Base-by-base conservation (phyloP, 2,329 filamentous ascomycete genomes). In the Hypoxylon sp. region DNA sequence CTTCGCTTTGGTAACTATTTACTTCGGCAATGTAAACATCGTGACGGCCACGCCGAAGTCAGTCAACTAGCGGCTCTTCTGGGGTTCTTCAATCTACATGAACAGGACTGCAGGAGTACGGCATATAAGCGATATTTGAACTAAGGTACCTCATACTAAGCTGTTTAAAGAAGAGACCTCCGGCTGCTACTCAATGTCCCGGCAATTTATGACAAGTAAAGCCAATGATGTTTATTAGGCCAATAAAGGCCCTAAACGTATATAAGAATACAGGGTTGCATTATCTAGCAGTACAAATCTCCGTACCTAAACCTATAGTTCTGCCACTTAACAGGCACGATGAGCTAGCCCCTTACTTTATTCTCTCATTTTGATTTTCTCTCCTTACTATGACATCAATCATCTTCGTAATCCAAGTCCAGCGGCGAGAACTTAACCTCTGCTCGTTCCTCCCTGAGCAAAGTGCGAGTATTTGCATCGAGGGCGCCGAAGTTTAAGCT, bases 401-500 rank as follows among this genome's bases (percentile, higher is more conserved):
- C 60, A 33, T 47, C 39, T 59, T 59, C 53, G 60, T 76, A 70
- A 54, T 76, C 68, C 29, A 75, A 6, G 52, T 71, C 74, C 66
- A 69, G 19, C 11, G 70, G 50, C 26, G 67, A 53, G 31, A 66
- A 60, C 59, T 72, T 67, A 4, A 76, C 17, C 61, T 75, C 76
- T 2, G 71, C 75, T 3, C 57, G 50, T 31, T 77, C 75, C 4
- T 39, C 48, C 42, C 66, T 55, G 1, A 79, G 72, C 52, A 35
- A 69, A 0, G 46, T 19, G 22, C 66, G 65, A 0, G 74, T 76
- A 22, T 53, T 22, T 2, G n/a, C 9, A 1, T 70, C 46, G 9
- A 77, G 67, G 14, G 17, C n/a, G 24, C 44, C 66, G 35, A 51
- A 22, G 11, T 62, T 59, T 13, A 76, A 55, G 24, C 73, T 73